Percentiles rank a stretch among this genome's conserved stretches.
These are phyloP conservation scores for Cryptococcus deneoformans DNA, from an alignment of 1,284 basidiomycete species.

Conservation along the genomic window DNA sequence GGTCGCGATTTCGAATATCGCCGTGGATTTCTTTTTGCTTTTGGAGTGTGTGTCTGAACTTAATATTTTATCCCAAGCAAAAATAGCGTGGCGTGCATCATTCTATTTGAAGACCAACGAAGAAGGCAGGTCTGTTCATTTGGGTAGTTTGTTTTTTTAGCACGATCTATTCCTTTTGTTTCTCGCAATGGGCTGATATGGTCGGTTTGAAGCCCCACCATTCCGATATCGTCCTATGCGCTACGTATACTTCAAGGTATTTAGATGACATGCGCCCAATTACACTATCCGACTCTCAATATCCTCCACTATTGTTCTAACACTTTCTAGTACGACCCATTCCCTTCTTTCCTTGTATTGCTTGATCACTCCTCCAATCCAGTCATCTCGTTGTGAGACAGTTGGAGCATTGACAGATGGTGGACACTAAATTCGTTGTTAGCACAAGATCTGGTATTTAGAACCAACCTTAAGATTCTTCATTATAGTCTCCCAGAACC, in stretches of 20 bases:
- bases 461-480: constrained; percentile 31
- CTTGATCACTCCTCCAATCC: constrained; percentile 22
- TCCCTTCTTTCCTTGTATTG: constrained; percentile 26
- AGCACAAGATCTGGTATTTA: background rate
- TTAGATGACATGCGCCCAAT: background rate
- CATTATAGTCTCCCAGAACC: constrained; percentile 42
- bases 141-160: too few relatives aligned
- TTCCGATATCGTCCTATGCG: background rate
- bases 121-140: too few relatives aligned
- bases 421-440: background rate
- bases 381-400: constrained; percentile 14
- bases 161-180: background rate
- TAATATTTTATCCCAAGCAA: background rate
- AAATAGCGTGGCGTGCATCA: background rate
- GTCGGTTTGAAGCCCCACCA: background rate
- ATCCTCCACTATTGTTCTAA: constrained; percentile 17
- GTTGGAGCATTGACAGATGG: constrained; percentile 11
- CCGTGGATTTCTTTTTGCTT: background rate
- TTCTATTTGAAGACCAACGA: background rate
- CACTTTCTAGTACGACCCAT: constrained; percentile 24
- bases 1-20: background rate
- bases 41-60: background rate
- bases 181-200: background rate
- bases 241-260: background rate
- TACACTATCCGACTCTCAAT: constrained; percentile 18